Conservation (phyloP, 768 basidiomycete species). For the Daedaleopsis sinensis region DNA sequence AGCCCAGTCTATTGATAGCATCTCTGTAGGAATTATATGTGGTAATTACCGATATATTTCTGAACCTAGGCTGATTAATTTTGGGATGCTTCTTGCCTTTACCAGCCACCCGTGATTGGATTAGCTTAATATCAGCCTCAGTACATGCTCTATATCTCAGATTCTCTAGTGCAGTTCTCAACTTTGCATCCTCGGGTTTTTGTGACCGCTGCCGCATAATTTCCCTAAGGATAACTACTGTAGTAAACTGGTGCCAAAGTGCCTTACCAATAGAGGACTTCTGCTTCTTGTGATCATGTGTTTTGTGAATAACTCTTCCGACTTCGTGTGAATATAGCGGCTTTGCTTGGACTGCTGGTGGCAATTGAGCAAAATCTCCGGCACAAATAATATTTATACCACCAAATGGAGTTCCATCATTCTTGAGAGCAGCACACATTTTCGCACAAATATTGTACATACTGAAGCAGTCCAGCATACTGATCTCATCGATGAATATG, state of each 20-base stretch:
- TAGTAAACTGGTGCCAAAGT: constrained; percentile 22
- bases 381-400: constrained; percentile 45
- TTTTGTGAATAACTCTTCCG: too few species aligned
- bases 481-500: constrained; percentile 45
- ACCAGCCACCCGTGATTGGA: too few species aligned
- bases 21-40: constrained; percentile 40
- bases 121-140: too few species aligned
- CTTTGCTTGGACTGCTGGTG: too few species aligned
- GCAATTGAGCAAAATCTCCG: constrained; percentile 41
- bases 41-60: constrained; percentile 44
- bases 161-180: constrained; percentile 30
- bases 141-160: too few species aligned
- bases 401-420: constrained; percentile 33
- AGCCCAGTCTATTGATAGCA: constrained; percentile 37
- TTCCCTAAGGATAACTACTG: constrained; percentile 21
- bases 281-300: neutral
- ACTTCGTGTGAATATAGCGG: too few species aligned
- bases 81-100: constrained; percentile 10
- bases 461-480: too few species aligned
- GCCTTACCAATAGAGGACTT: constrained; percentile 16
- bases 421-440: constrained; percentile 23
- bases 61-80: constrained; percentile 27
- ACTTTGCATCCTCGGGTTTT: constrained; percentile 27
- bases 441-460: constrained; percentile 31
- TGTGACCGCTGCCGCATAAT: constrained; percentile 19